Evolutionary conservation across 1,284 basidiomycete species (phyloP).

Genomic region (Gymnopus androsaceus): DNA sequence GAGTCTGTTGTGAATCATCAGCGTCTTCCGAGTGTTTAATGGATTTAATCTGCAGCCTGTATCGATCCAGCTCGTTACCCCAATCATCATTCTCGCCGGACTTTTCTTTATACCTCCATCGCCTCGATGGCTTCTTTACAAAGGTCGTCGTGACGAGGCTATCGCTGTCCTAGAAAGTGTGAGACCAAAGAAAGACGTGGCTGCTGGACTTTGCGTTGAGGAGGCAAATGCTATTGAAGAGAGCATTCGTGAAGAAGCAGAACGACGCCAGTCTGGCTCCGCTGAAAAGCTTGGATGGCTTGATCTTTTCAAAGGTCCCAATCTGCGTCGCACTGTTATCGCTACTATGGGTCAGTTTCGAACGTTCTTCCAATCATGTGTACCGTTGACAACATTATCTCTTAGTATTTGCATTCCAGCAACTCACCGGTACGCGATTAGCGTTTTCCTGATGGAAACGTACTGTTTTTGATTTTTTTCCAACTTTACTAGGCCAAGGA

Average conservation of each 20-base stretch:
- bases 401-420: slow-evolving; percentile 17
- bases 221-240: slow-evolving; percentile 15
- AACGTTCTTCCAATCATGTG: no score
- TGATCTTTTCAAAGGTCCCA: slow-evolving; percentile 12
- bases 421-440: slow-evolving; percentile 13
- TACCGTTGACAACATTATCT: no score
- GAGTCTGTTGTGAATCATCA: background rate
- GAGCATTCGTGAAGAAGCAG: slow-evolving; percentile 15
- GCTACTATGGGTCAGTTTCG: slow-evolving; percentile 10
- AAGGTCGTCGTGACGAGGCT: slow-evolving; percentile 15
- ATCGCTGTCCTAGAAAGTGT: slow-evolving; percentile 13
- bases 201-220: slow-evolving; percentile 11
- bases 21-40: background rate
- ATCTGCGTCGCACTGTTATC: slow-evolving; percentile 14
- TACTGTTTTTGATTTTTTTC: background rate
- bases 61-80: slow-evolving; percentile 10
- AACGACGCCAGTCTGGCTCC: background rate
- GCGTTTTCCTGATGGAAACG: background rate
- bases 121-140: slow-evolving; percentile 15
- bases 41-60: slow-evolving; percentile 6
- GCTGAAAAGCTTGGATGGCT: slow-evolving; percentile 12
- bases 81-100: slow-evolving; percentile 10
- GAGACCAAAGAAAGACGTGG: slow-evolving; percentile 11
- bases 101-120: slow-evolving; percentile 15
- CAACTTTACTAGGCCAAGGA: slow-evolving; percentile 10